phyloP scores from a whole-genome alignment of 108 stramenopile genomes.

The Nitzschia sp. region DNA sequence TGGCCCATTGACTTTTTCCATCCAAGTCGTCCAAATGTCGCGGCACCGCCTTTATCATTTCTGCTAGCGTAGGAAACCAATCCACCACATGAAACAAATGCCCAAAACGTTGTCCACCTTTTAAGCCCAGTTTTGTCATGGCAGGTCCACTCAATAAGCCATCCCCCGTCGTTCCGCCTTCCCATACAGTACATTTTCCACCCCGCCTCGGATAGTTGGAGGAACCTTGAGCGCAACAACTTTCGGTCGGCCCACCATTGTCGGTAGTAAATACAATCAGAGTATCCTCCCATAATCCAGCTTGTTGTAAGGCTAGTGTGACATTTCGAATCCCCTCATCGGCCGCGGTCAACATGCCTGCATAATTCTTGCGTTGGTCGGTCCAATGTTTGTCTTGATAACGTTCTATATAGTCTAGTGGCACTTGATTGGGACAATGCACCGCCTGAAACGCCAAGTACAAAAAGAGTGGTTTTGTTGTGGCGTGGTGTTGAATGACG shows the following conservation, averaged over 20 bases:
- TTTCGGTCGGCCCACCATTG: slow-evolving; percentile 54
- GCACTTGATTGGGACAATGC: slow-evolving; percentile 50
- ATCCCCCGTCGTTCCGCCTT: slow-evolving; percentile 57
- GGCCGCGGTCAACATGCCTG: slow-evolving; percentile 50
- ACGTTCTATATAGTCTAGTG: slow-evolving; percentile 21
- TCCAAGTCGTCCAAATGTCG: slow-evolving; percentile 21
- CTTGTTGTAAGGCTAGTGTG: slow-evolving; percentile 23
- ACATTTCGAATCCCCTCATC: slow-evolving; percentile 52
- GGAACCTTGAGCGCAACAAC: slow-evolving; percentile 25
- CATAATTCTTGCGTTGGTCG: slow-evolving; percentile 34
- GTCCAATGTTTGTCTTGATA: slow-evolving; percentile 26
- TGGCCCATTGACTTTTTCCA: slow-evolving; percentile 28
- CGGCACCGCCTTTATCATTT: slow-evolving; percentile 22
- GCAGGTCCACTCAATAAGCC: slow-evolving; percentile 43
- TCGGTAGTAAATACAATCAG: slow-evolving; percentile 59
- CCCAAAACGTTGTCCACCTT: slow-evolving; percentile 3
- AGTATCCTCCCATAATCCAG: slow-evolving; percentile 42
- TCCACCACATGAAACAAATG: slow-evolving; percentile 48
- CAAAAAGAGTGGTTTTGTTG: slow-evolving; percentile 32
- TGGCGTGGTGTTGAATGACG: slow-evolving; percentile 19
- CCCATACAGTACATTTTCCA: slow-evolving; percentile 56
- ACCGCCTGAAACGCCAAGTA: slow-evolving; percentile 50
- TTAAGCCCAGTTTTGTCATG: not conserved
- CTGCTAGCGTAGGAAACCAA: slow-evolving; percentile 48
- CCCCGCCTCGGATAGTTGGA: slow-evolving; percentile 59